These are phyloP conservation scores for Fragosphaeria purpurea DNA, from an alignment of 2,329 filamentous ascomycete genomes.

Conservation along the genomic window DNA sequence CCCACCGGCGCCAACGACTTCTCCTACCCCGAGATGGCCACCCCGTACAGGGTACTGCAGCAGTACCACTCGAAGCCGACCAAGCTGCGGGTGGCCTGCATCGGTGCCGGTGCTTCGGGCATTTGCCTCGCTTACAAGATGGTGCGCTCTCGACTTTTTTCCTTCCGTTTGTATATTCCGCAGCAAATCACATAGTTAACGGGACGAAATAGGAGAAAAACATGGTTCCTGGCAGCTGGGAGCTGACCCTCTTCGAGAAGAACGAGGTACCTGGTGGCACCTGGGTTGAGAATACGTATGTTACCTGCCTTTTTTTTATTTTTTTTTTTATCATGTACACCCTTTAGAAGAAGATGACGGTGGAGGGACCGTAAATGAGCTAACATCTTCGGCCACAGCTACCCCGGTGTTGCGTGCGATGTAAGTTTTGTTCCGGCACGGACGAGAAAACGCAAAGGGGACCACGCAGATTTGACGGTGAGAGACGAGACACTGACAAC, in stretches of 20 bases:
- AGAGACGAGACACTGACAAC: too few relatives aligned
- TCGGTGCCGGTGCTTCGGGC: conserved; percentile 38
- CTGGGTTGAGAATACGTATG: conserved; percentile 40
- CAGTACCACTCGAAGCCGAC: conserved; percentile 27
- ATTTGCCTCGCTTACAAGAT: conserved; percentile 38
- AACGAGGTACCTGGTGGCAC: conserved; percentile 37
- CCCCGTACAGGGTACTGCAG: conserved; percentile 19
- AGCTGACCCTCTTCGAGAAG: conserved; percentile 33
- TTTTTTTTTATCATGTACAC: too few relatives aligned
- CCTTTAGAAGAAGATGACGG: too few relatives aligned
- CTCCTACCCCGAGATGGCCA: conserved; percentile 17
- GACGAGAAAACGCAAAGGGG: too few relatives aligned
- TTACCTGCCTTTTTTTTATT: neutral
- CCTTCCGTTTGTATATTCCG: too few relatives aligned
- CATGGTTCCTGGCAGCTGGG: conserved; percentile 28
- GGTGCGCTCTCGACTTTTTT: neutral
- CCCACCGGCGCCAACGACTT: conserved; percentile 12
- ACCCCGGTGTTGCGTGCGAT: conserved; percentile 33
- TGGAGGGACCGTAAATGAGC: too few relatives aligned
- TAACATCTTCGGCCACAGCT: neutral
- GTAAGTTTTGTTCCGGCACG: neutral
- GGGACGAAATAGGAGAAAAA: conserved; percentile 15
- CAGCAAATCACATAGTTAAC: too few relatives aligned
- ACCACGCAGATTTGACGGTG: too few relatives aligned
- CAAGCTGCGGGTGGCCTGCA: conserved; percentile 22